Evolutionary conservation across 305 asterid genomes (phyloP).

Genomic region (Fraxinus nigra): DNA sequence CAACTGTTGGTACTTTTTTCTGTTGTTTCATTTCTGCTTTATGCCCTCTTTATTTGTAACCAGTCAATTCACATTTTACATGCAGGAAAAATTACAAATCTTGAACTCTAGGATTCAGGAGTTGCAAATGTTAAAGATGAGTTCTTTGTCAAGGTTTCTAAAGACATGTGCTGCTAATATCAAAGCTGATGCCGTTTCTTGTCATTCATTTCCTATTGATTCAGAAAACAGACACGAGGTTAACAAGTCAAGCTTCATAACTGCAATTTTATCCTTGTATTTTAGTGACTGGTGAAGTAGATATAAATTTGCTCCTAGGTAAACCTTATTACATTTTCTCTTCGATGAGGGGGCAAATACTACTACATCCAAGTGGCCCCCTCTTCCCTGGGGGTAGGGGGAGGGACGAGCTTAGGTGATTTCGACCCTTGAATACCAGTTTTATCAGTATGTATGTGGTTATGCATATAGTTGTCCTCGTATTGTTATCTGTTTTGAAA

Average conservation of each 20-base stretch:
- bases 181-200: slow-evolving; percentile 30
- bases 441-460: background rate
- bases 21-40: slow-evolving; percentile 19
- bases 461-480: background rate
- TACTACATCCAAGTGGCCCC: background rate
- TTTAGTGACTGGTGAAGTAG: background rate
- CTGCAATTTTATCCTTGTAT: slow-evolving; percentile 2
- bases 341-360: background rate
- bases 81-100: slow-evolving; percentile 59
- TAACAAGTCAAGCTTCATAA: slow-evolving; percentile 14
- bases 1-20: slow-evolving; percentile 58
- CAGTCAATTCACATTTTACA: slow-evolving; percentile 25
- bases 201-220: slow-evolving; percentile 29
- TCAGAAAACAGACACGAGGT: slow-evolving; percentile 44
- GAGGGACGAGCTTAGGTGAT: background rate
- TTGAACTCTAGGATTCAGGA: slow-evolving; percentile 59
- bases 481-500: background rate
- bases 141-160: slow-evolving; percentile 31
- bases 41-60: slow-evolving; percentile 5
- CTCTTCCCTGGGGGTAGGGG: background rate
- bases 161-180: slow-evolving; percentile 24
- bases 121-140: slow-evolving; percentile 42
- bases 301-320: background rate
- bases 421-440: slow-evolving; percentile 5
- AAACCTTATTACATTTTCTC: background rate